Evolutionary conservation across 148 eudicot genomes (phyloP).

Genomic region (Gaultheria prostrata): DNA sequence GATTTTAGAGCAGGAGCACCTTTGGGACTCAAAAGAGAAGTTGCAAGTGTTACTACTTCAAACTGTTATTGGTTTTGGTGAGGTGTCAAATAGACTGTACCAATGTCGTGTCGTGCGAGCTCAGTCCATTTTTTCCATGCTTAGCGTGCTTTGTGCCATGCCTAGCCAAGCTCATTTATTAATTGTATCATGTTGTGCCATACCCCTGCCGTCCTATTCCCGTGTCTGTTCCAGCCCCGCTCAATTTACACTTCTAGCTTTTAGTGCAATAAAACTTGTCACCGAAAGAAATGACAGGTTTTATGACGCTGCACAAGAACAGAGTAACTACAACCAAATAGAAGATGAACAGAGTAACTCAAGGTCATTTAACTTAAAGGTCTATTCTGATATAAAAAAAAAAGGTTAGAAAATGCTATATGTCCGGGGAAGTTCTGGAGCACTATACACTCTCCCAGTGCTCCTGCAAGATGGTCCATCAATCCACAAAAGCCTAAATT

Average conservation of each 20-base stretch:
- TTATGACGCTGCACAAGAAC: neutral
- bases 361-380: neutral
- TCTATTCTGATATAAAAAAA: neutral
- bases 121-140: too few relatives aligned
- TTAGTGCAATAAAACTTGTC: too few relatives aligned
- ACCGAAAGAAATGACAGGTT: neutral
- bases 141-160: too few relatives aligned
- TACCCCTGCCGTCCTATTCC: too few relatives aligned
- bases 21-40: neutral
- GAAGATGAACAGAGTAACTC: neutral
- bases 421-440: neutral
- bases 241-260: too few relatives aligned
- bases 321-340: neutral
- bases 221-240: too few relatives aligned
- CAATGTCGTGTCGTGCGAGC: too few relatives aligned
- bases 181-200: too few relatives aligned
- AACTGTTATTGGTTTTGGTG: neutral
- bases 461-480: neutral
- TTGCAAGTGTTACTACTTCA: neutral
- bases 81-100: too few relatives aligned
- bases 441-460: neutral
- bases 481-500: neutral
- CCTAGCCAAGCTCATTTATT: too few relatives aligned
- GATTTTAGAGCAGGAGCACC: neutral
- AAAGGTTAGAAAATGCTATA: neutral